phyloP scores from a whole-genome alignment of 108 stramenopile genomes.

The Cyclotella sp. region DNA sequence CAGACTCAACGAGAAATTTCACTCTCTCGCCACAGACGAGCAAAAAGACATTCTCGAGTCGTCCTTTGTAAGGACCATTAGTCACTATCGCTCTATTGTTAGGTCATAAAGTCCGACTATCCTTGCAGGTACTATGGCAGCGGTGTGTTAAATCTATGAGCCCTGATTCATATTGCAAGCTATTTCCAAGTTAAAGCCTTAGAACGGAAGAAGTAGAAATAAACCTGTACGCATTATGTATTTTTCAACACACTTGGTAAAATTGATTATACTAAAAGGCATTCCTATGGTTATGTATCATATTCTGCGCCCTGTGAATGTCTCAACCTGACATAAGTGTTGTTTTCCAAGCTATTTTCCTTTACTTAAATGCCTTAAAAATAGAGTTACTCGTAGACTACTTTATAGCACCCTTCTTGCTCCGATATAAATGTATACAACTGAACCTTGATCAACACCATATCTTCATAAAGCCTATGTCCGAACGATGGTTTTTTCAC shows the following conservation, averaged over 20 bases:
- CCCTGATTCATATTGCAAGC: neutral
- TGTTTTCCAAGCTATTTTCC: neutral
- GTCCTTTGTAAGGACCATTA: conserved; percentile 12
- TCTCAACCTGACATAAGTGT: too few species aligned
- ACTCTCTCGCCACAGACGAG: conserved; percentile 2
- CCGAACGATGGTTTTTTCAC: neutral
- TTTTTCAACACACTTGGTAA: too few species aligned
- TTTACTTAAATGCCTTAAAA: conserved; percentile 18
- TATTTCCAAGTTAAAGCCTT: neutral
- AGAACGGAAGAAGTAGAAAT: too few species aligned
- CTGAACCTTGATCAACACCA: neutral
- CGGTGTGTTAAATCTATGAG: too few species aligned
- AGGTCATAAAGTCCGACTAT: neutral
- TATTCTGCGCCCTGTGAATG: too few species aligned
- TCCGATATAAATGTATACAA: neutral
- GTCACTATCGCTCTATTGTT: conserved; percentile 26
- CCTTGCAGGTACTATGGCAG: neutral
- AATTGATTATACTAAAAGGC: too few species aligned
- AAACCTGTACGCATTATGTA: too few species aligned
- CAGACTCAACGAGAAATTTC: conserved; percentile 19
- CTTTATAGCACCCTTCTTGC: conserved; percentile 12
- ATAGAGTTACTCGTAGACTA: conserved; percentile 22
- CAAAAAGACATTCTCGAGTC: conserved; percentile 16
- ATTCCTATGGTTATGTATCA: too few species aligned
- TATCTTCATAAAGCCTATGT: neutral